These are phyloP conservation scores for Elongisporangium senticosum DNA, from an alignment of 352 stramenopile genomes.

Conservation along the genomic window DNA sequence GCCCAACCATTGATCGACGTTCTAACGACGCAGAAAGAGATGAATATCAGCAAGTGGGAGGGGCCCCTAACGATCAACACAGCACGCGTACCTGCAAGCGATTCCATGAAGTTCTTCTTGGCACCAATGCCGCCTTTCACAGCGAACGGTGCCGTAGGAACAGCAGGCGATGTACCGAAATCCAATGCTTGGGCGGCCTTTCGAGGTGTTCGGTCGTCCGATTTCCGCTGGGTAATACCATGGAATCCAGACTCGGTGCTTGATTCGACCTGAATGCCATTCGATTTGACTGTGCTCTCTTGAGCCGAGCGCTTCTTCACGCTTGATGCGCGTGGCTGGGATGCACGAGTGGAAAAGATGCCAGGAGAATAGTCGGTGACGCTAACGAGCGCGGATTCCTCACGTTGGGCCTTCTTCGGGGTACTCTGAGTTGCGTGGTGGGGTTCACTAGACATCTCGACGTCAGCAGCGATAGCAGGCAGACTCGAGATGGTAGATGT, in stretches of 20 bases:
- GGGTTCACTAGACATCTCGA: not conserved
- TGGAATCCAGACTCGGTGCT: conserved; percentile 28
- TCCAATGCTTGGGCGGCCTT: conserved; percentile 40
- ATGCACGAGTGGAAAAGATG: conserved; percentile 56
- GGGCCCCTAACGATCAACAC: not conserved
- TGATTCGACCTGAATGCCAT: conserved; percentile 33
- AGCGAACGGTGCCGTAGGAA: not conserved
- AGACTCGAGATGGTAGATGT: not conserved
- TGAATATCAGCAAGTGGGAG: not conserved
- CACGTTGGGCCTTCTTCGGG: not conserved
- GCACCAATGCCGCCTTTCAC: not conserved
- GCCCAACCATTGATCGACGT: conserved; percentile 33
- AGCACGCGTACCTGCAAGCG: not conserved
- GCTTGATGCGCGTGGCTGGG: conserved; percentile 29
- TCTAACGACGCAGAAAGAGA: conserved; percentile 12
- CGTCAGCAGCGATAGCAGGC: conserved; percentile 2
- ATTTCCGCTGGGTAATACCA: conserved; percentile 33
- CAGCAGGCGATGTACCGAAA: conserved; percentile 31
- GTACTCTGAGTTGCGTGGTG: not conserved
- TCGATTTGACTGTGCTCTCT: conserved; percentile 8
- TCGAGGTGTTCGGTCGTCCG: conserved; percentile 15
- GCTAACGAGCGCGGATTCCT: not conserved
- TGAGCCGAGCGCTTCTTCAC: conserved; percentile 20
- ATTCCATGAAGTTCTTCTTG: not conserved
- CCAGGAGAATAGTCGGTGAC: conserved; percentile 44